phyloP scores from a whole-genome alignment of 2,329 filamentous ascomycete species.

The Xylaria sp. region DNA sequence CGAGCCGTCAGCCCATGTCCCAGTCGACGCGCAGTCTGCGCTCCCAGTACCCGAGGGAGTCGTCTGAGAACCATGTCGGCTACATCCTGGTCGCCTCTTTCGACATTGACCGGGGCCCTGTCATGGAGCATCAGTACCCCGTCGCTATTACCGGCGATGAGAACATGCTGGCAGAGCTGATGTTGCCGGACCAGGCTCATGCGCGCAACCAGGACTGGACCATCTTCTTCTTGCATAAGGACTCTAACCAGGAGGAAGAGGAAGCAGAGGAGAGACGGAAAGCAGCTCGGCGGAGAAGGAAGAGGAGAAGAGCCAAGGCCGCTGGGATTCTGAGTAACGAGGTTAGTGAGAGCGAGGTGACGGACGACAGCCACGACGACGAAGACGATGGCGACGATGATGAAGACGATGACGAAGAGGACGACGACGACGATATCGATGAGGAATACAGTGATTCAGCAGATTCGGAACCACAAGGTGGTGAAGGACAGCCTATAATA shows the following conservation, averaged over 20 bases:
- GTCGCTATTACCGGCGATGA: conserved; percentile 94
- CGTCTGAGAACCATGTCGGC: conserved; percentile 88
- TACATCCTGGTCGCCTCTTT: conserved; percentile 97
- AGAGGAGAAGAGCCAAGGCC: conserved; percentile 46
- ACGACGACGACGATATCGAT: conserved; percentile 40
- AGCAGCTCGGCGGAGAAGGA: conserved; percentile 45
- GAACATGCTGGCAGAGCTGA: conserved; percentile 95
- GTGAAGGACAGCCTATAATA: conserved; percentile 84
- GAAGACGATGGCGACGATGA: conserved; percentile 45
- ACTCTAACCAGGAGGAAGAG: conserved; percentile 77
- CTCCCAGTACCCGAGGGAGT: conserved; percentile 70
- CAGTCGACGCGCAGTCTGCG: conserved; percentile 54
- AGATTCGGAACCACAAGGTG: conserved; percentile 61
- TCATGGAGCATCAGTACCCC: conserved; percentile 98
- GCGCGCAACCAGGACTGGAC: conserved; percentile 96
- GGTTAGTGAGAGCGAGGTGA: conserved; percentile 37
- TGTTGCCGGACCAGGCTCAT: conserved; percentile 96
- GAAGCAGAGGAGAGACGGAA: conserved; percentile 61
- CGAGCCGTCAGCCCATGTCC: conserved; percentile 46
- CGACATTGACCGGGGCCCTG: conserved; percentile 89
- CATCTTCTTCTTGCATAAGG: conserved; percentile 97
- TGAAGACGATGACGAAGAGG: conserved; percentile 40
- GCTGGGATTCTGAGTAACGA: conserved; percentile 45
- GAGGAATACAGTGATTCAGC: conserved; percentile 39
- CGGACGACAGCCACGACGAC: conserved; percentile 39